A percentile compares a stretch with the other conserved stretches of the same genome.
These are phyloP conservation scores for Eucalyptus pumila DNA, from an alignment of 345 rosid genomes.

Conservation along the genomic window DNA sequence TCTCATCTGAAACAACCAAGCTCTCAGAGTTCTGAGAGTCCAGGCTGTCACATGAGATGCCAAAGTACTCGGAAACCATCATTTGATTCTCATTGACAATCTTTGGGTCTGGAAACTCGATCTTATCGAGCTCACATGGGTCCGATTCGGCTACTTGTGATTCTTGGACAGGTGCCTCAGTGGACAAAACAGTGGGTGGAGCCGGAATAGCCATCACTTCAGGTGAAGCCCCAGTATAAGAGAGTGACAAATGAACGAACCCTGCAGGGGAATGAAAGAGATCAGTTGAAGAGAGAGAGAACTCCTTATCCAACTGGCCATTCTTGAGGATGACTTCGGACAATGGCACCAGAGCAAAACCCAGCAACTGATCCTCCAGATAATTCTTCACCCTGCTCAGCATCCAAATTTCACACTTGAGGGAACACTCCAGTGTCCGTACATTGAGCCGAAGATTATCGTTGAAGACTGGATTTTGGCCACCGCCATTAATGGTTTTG, in stretches of 20 bases:
- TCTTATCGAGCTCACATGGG: conserved; percentile 50
- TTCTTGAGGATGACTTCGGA: conserved; percentile 67
- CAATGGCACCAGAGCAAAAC: conserved; percentile 82
- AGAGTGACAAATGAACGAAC: conserved; percentile 76
- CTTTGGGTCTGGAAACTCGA: conserved; percentile 97
- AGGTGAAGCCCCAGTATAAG: conserved; percentile 71
- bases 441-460: conserved; percentile 64
- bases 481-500: conserved; percentile 96
- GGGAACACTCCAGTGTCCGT: conserved; percentile 53
- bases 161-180: conserved; percentile 29
- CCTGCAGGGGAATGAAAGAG: conserved; percentile 96
- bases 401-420: conserved; percentile 94
- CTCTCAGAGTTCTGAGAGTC: conserved; percentile 66
- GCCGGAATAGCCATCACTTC: conserved; percentile 75
- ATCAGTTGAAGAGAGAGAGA: conserved; percentile 92
- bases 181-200: conserved; percentile 23
- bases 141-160: conserved; percentile 33
- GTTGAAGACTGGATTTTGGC: conserved; percentile 92
- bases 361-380: conserved; percentile 94
- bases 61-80: conserved; percentile 94
- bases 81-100: conserved; percentile 80
- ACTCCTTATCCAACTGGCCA: conserved; percentile 81
- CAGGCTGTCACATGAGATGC: conserved; percentile 36
- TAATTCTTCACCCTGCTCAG: conserved; percentile 98
- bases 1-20: conserved; percentile 44